Evolutionary conservation across 257 asterid genomes (phyloP).

Genomic region (Nicotiana sylvestris): DNA sequence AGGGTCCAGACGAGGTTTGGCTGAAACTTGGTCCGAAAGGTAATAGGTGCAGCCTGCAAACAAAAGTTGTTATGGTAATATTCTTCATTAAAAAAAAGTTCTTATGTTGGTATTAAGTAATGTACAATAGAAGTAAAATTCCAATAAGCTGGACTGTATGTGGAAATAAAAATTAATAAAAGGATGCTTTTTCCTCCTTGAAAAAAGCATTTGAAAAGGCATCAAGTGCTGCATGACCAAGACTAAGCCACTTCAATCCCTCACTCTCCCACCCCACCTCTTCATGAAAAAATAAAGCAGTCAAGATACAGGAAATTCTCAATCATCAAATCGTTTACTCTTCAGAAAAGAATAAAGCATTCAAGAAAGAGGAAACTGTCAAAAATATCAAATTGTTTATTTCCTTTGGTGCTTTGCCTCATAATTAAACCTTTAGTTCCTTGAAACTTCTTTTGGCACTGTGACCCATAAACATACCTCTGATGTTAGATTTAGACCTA

Average conservation of each 20-base stretch:
- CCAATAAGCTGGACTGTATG: neutral
- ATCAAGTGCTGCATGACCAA: neutral
- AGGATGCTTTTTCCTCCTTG: neutral
- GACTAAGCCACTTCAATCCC: neutral
- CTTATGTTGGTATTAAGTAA: neutral
- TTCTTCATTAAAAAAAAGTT: neutral
- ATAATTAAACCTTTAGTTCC: neutral
- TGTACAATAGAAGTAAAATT: neutral
- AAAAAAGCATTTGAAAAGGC: neutral
- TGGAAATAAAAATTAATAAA: neutral
- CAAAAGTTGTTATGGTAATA: neutral
- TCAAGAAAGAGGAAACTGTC: neutral
- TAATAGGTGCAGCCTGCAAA: constrained; percentile 82
- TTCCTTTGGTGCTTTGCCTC: neutral
- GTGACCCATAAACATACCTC: neutral
- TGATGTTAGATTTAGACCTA: neutral
- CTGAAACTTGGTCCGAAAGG: constrained; percentile 70
- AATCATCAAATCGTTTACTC: neutral
- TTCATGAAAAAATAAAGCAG: neutral
- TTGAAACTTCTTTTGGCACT: neutral
- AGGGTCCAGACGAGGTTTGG: constrained; percentile 86
- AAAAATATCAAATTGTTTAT: neutral
- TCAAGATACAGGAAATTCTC: neutral
- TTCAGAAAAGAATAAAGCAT: neutral
- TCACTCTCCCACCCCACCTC: neutral